A percentile compares a stretch with the other conserved stretches of the same genome.
Conservation (phyloP, 768 basidiomycete species). For the Suillus paluster region DNA sequence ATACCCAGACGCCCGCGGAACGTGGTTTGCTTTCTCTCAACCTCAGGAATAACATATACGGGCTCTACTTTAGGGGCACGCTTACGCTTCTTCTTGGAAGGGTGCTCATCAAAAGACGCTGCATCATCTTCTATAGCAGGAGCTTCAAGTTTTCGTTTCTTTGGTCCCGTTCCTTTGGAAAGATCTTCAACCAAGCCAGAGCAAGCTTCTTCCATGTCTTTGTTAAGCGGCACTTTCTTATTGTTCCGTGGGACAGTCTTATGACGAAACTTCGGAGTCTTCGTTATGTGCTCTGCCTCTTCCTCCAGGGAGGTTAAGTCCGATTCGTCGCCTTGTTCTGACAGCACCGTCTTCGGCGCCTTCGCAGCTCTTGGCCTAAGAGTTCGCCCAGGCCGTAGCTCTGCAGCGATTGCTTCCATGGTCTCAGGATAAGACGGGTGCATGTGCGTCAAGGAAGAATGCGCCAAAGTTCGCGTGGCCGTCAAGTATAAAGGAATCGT, state of each 20-base stretch:
- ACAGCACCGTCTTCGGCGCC: neutral
- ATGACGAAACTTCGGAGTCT: neutral
- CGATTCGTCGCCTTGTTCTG: slow-evolving; percentile 9
- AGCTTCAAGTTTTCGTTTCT: slow-evolving; percentile 15
- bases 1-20: slow-evolving; percentile 70
- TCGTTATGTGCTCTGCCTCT: slow-evolving; percentile 1
- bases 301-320: slow-evolving; percentile 23
- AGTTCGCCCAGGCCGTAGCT: neutral
- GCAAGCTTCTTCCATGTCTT: neutral
- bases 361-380: slow-evolving; percentile 12
- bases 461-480: neutral
- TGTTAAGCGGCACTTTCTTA: neutral
- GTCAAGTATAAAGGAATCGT: neutral
- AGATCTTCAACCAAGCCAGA: neutral
- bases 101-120: slow-evolving; percentile 3
- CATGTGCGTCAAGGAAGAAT: neutral
- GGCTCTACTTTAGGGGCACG: slow-evolving; percentile 47
- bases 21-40: slow-evolving; percentile 65
- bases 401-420: neutral
- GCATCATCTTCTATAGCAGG: slow-evolving; percentile 19
- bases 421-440: neutral
- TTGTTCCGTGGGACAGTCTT: neutral
- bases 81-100: slow-evolving; percentile 32
- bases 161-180: neutral
- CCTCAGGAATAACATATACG: slow-evolving; percentile 72